Conservation (phyloP, 805 yeast species). For the Naumovozyma dairenensis region DNA sequence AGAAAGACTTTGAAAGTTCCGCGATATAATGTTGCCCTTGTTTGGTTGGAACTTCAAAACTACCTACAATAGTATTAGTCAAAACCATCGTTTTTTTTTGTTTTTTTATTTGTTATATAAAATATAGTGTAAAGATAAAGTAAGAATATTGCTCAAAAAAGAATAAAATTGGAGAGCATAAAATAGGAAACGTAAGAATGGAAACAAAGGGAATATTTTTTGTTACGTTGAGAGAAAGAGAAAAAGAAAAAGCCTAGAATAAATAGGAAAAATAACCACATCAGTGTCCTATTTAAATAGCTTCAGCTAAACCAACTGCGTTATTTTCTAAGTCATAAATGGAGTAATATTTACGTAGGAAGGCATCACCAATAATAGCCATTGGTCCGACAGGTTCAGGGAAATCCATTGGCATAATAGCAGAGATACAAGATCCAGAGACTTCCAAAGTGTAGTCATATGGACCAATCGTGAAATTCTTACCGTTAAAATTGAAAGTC, state of each 20-base stretch:
- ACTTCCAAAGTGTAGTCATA: slow-evolving; percentile 91
- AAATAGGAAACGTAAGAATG: neutral
- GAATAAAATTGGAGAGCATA: neutral
- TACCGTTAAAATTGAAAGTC: slow-evolving; percentile 81
- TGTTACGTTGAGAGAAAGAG: neutral
- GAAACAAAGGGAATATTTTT: neutral
- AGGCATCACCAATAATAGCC: slow-evolving; percentile 95
- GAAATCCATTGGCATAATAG: slow-evolving; percentile 94
- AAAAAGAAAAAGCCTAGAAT: neutral
- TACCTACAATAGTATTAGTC: no score
- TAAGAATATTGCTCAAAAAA: neutral
- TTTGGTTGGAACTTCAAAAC: no score
- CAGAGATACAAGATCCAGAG: slow-evolving; percentile 91
- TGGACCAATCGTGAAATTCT: slow-evolving; percentile 83
- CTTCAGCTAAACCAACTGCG: slow-evolving; percentile 89
- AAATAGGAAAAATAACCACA: neutral
- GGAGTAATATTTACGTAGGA: slow-evolving; percentile 91
- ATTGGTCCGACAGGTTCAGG: slow-evolving; percentile 95
- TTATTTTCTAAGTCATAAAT: slow-evolving; percentile 82
- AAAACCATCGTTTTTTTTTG: no score
- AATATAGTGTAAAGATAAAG: no score
- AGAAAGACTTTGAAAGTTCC: no score
- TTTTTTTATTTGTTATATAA: no score
- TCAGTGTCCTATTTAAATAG: slow-evolving; percentile 38
- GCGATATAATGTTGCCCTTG: no score